A percentile compares a stretch with the other conserved stretches of the same genome.
Conservation (phyloP, 371 early-diverging fungal genomes). For the Coemansia sp. region DNA sequence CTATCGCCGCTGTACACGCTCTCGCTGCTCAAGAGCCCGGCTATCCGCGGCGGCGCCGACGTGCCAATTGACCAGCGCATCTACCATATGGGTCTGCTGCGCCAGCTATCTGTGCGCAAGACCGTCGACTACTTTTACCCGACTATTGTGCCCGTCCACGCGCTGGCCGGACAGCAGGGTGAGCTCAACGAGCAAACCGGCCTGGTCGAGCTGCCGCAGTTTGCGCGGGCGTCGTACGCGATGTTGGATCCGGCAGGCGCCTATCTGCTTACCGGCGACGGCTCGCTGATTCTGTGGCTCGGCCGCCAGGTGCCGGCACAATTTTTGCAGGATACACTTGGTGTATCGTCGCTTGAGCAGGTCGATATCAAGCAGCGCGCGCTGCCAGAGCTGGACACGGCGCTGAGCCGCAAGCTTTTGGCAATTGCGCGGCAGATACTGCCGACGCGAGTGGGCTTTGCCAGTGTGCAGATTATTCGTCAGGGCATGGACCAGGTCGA, state of each 20-base stretch:
- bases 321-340: slow-evolving; percentile 72
- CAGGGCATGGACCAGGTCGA: slow-evolving; percentile 60
- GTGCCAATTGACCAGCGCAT: slow-evolving; percentile 76
- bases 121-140: slow-evolving; percentile 83
- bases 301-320: slow-evolving; percentile 66
- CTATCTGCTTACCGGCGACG: slow-evolving; percentile 84
- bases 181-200: slow-evolving; percentile 29
- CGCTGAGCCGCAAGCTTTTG: slow-evolving; percentile 61
- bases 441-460: slow-evolving; percentile 52
- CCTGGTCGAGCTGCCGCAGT: slow-evolving; percentile 60
- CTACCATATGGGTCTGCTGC: slow-evolving; percentile 70
- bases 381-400: slow-evolving; percentile 55
- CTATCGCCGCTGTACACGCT: slow-evolving; percentile 89
- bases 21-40: slow-evolving; percentile 75
- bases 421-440: slow-evolving; percentile 65
- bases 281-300: slow-evolving; percentile 81
- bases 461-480: slow-evolving; percentile 56
- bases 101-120: slow-evolving; percentile 66
- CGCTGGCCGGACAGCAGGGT: slow-evolving; percentile 41
- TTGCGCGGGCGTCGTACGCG: slow-evolving; percentile 74
- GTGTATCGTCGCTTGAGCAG: slow-evolving; percentile 68
- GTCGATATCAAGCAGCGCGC: slow-evolving; percentile 62
- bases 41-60: slow-evolving; percentile 66
- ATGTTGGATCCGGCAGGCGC: slow-evolving; percentile 70
- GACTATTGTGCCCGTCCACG: slow-evolving; percentile 69